Evolutionary conservation across 441 rosid genomes (phyloP).

Genomic region (Codiaeum variegatum): DNA sequence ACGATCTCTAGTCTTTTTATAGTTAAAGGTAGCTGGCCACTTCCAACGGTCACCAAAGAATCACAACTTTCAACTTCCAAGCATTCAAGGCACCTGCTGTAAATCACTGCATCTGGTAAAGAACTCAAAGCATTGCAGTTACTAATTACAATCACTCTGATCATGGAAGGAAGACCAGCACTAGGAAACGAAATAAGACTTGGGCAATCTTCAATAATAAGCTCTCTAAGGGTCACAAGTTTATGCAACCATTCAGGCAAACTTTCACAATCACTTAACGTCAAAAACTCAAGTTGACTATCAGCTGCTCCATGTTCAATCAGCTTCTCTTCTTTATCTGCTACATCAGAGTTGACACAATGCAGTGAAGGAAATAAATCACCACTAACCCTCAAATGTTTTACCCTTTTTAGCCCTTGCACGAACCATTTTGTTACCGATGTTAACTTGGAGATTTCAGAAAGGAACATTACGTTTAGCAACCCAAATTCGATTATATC

Average conservation of each 20-base stretch:
- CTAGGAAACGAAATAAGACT: background rate
- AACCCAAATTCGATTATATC: background rate
- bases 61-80: background rate
- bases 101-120: conserved; percentile 2
- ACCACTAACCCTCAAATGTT: background rate
- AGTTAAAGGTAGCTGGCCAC: background rate
- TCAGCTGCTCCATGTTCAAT: background rate
- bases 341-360: background rate
- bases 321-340: background rate
- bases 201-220: conserved; percentile 4
- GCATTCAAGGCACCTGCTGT: background rate
- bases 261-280: background rate
- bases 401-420: background rate
- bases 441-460: background rate
- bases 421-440: background rate
- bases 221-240: background rate
- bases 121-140: background rate
- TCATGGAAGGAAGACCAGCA: background rate
- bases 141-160: background rate
- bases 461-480: background rate
- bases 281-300: background rate
- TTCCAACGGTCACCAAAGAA: background rate
- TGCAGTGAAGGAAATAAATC: background rate
- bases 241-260: background rate
- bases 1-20: background rate